Evolutionary conservation across 768 basidiomycete genomes (phyloP).

Genomic region (Serendipita sp.): DNA sequence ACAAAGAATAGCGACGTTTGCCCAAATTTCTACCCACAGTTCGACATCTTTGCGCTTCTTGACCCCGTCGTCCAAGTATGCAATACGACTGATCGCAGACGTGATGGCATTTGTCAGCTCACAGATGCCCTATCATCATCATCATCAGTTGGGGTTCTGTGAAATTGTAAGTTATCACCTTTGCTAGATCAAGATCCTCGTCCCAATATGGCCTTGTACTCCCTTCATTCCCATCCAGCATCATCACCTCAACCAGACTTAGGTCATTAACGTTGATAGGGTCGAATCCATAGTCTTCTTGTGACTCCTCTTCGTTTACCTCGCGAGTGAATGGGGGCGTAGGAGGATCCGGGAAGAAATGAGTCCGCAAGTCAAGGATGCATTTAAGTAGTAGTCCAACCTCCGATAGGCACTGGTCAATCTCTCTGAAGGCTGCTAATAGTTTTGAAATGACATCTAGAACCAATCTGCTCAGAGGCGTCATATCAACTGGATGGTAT

Average conservation of each 20-base stretch:
- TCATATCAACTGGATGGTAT: background rate
- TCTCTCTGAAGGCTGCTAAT: background rate
- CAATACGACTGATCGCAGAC: background rate
- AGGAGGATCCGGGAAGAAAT: background rate
- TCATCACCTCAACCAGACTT: background rate
- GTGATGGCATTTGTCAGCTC: background rate
- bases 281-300: slow-evolving; percentile 1
- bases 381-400: background rate
- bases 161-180: background rate
- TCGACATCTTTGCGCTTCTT: background rate
- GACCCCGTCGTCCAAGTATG: background rate
- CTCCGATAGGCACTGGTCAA: background rate
- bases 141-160: too few relatives aligned
- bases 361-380: background rate
- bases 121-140: background rate
- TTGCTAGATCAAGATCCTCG: background rate
- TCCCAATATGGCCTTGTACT: background rate
- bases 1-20: background rate
- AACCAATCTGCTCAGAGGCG: background rate
- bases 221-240: background rate
- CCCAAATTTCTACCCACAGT: background rate
- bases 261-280: background rate
- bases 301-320: slow-evolving; percentile 1
- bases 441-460: background rate
- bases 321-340: background rate